Conservation (phyloP, 2,329 filamentous ascomycete species). For the Elsinoe batatas region DNA sequence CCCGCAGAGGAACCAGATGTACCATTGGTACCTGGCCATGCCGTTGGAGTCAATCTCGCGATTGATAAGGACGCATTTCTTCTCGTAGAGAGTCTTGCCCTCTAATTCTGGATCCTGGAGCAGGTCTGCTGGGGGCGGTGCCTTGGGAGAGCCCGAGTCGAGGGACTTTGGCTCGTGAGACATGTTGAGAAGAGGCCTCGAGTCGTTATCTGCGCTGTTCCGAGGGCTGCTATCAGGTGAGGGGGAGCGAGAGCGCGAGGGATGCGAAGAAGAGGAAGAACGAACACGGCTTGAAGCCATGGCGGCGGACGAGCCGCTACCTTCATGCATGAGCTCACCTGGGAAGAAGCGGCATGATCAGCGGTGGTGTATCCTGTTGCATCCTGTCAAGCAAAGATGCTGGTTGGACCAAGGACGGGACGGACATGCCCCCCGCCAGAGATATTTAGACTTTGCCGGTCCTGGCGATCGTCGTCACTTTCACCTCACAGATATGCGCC, state of each 20-base stretch:
- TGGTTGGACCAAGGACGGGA: neutral
- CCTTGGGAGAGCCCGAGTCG: slow-evolving; percentile 3
- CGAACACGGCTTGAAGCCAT: neutral
- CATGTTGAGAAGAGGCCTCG: slow-evolving; percentile 2
- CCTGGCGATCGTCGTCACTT: neutral
- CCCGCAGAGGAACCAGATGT: slow-evolving; percentile 42
- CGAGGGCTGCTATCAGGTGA: neutral
- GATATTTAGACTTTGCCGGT: neutral
- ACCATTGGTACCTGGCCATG: slow-evolving; percentile 46
- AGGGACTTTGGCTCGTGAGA: slow-evolving; percentile 5
- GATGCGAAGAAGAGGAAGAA: neutral
- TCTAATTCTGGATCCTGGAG: slow-evolving; percentile 18
- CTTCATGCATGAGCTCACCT: slow-evolving; percentile 1
- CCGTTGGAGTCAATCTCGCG: slow-evolving; percentile 43
- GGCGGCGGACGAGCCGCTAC: neutral
- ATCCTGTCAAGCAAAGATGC: neutral
- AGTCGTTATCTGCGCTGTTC: neutral
- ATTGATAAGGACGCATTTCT: slow-evolving; percentile 36
- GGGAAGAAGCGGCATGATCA: neutral
- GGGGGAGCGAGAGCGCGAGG: neutral
- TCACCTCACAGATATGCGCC: neutral
- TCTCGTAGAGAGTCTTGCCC: slow-evolving; percentile 31
- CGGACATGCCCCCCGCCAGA: neutral
- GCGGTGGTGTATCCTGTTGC: neutral
- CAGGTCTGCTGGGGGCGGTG: neutral